Conservation (phyloP, 2,329 filamentous ascomycete species). For the Drechslerella dactyloides region DNA sequence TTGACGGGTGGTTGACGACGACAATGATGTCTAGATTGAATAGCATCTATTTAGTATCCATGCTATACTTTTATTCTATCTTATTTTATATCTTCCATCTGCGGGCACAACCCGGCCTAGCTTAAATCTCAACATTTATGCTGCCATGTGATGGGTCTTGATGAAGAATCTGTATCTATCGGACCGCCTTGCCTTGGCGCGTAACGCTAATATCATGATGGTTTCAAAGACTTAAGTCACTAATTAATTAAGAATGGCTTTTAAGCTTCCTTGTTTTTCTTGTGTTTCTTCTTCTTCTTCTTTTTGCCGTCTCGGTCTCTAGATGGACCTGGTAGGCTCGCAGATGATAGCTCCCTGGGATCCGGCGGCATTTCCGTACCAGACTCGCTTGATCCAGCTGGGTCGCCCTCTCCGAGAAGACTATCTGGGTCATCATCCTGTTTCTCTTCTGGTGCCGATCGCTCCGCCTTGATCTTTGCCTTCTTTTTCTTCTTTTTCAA, state of each 20-base stretch:
- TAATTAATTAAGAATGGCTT: not conserved
- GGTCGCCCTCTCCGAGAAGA: not conserved
- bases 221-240: not conserved
- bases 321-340: not conserved
- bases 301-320: not conserved
- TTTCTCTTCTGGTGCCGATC: not conserved
- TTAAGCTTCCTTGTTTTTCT: not conserved
- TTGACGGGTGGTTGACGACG: slow-evolving; percentile 5
- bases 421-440: not conserved
- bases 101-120: not conserved
- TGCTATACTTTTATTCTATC: not conserved
- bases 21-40: slow-evolving; percentile 4
- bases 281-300: not conserved
- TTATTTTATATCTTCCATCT: not conserved
- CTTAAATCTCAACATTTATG: not conserved
- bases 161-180: not conserved
- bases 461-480: not conserved
- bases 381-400: too few relatives aligned
- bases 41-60: slow-evolving; percentile 1
- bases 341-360: not conserved
- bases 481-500: slow-evolving; percentile 1
- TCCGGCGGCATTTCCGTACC: not conserved
- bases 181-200: not conserved
- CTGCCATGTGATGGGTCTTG: not conserved
- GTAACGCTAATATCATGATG: not conserved